Base-by-base conservation (phyloP, 306 rosid species). In the Lathyrus oleraceus region DNA sequence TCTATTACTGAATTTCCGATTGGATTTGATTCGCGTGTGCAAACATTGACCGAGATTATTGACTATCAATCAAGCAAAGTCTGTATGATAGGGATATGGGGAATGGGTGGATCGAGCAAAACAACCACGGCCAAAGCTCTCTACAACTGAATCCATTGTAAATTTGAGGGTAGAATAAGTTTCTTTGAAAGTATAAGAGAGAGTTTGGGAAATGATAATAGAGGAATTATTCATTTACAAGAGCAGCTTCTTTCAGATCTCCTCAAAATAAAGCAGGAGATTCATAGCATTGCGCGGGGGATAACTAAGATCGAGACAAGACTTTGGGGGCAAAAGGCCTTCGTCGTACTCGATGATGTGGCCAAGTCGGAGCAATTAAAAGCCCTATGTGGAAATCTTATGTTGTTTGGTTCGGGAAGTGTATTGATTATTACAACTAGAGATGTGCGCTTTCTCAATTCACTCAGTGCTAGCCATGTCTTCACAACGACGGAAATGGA, bases 371-470 rank as follows among this genome's bases (percentile, higher is more conserved):
- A 30, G n/a, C 78, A 75, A 57, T 30, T 66, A 3, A 23, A 43
- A 5, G 51, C 67, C 2, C 6, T 75, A 0, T 30, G 61, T 19
- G 42, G 17, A 75, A 56, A 35, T 56, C n/a, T 14, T 43, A n/a
- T 1, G 0, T 71, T 63, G 77, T 48, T 78, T 20, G 76, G 69
- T 14, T 0, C 14, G 0, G 81, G 73, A 27, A 81, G 83, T 72
- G 70, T 64, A 38, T 3, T 78, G 2, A 42, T 84, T n/a, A 19
- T 60, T 30, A 84, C 82, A 62, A 78, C 80, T 0, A 53, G 85
- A 58, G 70, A 81, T 72, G n/a, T 11, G 0, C 66, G 21, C 10
- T 1, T 84, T 2, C 73, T 84, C 2, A 71, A 60, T 4, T 9
- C 4, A 4, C 76, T 63, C 2, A 6, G 27, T 30, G 65, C 28